Base-by-base conservation (phyloP, 352 stramenopile genomes). In the Plasmopara muralis region DNA sequence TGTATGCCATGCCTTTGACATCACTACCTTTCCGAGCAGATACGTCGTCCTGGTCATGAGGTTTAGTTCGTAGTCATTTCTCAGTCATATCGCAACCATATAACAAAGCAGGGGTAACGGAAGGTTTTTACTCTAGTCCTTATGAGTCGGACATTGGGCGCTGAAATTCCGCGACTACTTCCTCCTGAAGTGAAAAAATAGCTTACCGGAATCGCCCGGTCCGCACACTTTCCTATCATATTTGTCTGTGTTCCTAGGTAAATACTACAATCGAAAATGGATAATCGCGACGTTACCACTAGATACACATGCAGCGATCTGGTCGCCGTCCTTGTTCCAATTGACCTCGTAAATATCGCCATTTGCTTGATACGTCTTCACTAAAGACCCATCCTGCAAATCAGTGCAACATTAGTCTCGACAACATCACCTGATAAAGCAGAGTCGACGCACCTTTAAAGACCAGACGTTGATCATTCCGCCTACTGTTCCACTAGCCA, bases 291-390 rank as follows among this genome's bases (percentile, higher is more conserved):
- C 75, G 66, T 93, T 80, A 60, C 82, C 82, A 50, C 79, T 92
- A 41, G 84, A 93, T 44, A 88, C 82, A 63, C 84, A 93, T 40
- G 84, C 84, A 42, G 84, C 82, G 67, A 96, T 84, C 63, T 90
- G 70, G 63, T 80, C 78, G 49, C 87, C 84, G 57, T 88, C 62
- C 59, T 82, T 77, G 76, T 98, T 98, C 96, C 96, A 99, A 66
- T 96, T 96, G 58, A 99, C 94, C 75, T 99, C 96, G 81, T 98
- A 99, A 74, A 98, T 98, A 79, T 99, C 96, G 44, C 89, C 89
- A 70, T 87, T 83, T 44, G 83, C 87, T 73, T 95, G 74, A 66
- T 91, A 95, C 68, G 78, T 87, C 70, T 93, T 93, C 41, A 87
- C 68, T 62, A 95, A 72, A 37, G 66, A 69, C 13, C 80, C 75